A percentile compares a stretch with the other conserved stretches of the same genome.
These are phyloP conservation scores for Saccharomyces mikatae DNA, from an alignment of 805 yeast species.

Conservation along the genomic window DNA sequence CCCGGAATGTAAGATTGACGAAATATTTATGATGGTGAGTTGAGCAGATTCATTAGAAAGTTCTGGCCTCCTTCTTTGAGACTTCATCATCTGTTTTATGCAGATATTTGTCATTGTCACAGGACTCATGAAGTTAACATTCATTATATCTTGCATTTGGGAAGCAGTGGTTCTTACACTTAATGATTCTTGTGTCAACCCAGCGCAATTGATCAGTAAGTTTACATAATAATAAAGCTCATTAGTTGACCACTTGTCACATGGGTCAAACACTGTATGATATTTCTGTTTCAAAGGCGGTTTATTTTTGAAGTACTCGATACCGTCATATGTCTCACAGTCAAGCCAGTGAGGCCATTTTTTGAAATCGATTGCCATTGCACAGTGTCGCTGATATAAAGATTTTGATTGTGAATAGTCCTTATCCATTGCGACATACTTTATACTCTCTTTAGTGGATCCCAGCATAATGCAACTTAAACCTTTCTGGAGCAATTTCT, in stretches of 20 bases:
- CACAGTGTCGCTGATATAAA: constrained; percentile 18
- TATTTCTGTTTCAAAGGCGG: neutral
- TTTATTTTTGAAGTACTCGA: constrained; percentile 4
- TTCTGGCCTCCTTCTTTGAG: neutral
- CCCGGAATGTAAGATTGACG: constrained; percentile 21
- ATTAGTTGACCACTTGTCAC: constrained; percentile 5
- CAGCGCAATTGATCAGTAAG: constrained; percentile 28
- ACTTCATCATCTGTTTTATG: constrained; percentile 17
- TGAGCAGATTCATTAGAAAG: neutral
- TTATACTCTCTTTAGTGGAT: constrained; percentile 9
- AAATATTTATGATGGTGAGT: constrained; percentile 22
- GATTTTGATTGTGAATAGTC: constrained; percentile 7
- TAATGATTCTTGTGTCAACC: constrained; percentile 23
- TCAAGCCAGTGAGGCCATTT: constrained; percentile 26
- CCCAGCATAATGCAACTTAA: constrained; percentile 24
- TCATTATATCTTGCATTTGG: constrained; percentile 16
- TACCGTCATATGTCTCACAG: constrained; percentile 7
- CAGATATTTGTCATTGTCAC: constrained; percentile 19
- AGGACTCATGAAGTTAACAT: constrained; percentile 23
- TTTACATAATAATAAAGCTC: constrained; percentile 10
- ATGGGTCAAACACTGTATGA: constrained; percentile 6
- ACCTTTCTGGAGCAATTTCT: constrained; percentile 22
- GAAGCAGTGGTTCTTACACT: constrained; percentile 13
- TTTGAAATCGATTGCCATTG: constrained; percentile 22
- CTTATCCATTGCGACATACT: neutral